A percentile compares a stretch with the other conserved stretches of the same genome.
Conservation (phyloP, 2,329 filamentous ascomycete genomes). For the Aspergillus tanneri region DNA sequence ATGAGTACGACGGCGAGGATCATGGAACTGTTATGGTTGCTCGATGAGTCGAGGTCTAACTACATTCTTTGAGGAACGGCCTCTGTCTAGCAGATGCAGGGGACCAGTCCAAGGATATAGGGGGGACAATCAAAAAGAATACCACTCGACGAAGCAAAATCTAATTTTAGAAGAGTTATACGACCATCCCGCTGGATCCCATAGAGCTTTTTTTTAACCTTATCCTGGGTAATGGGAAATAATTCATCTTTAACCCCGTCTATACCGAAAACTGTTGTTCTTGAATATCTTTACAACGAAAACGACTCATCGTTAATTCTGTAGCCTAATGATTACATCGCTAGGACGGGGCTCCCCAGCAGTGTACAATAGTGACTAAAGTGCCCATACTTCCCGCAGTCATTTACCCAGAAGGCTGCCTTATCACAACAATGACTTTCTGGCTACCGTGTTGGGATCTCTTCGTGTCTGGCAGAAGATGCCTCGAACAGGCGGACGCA, state of each 20-base stretch:
- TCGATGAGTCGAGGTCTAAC: constrained; percentile 26
- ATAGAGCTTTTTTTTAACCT: too few species aligned
- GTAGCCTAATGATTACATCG: not conserved
- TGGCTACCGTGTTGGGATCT: constrained; percentile 1
- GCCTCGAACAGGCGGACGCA: not conserved
- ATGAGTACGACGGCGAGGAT: constrained; percentile 31
- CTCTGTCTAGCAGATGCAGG: too few species aligned
- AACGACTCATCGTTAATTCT: too few species aligned
- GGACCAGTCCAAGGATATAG: too few species aligned
- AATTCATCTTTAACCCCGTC: too few species aligned
- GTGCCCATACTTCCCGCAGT: not conserved
- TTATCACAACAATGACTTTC: not conserved
- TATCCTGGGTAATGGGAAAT: too few species aligned
- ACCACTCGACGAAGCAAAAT: too few species aligned
- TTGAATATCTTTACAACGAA: not conserved
- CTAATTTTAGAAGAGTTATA: too few species aligned
- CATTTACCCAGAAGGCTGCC: not conserved
- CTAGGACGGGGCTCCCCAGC: not conserved
- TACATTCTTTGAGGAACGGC: constrained; percentile 21
- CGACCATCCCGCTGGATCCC: too few species aligned
- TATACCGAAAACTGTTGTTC: not conserved
- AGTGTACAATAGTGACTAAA: too few species aligned
- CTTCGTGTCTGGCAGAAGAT: not conserved
- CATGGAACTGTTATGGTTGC: constrained; percentile 31
- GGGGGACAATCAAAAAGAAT: too few species aligned